These are phyloP conservation scores for Melanomma pulvis-pyrius DNA, from an alignment of 495 filamentous ascomycete genomes.

Conservation along the genomic window DNA sequence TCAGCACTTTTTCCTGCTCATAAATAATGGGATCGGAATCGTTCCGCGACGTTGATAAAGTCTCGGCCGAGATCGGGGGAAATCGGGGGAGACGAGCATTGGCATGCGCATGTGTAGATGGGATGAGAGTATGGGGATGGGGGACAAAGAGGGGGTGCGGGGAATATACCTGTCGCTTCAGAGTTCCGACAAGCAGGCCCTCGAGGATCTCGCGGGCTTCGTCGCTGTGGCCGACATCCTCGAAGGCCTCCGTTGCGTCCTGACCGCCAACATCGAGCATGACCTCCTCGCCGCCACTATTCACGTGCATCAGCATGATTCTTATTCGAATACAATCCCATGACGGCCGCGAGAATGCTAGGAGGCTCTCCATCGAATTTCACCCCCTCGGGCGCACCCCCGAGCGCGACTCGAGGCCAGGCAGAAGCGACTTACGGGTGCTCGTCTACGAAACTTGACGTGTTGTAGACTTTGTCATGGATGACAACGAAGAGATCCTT, in stretches of 20 bases:
- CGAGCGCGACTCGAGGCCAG: background rate
- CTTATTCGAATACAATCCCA: background rate
- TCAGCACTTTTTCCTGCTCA: background rate
- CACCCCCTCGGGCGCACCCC: too few relatives aligned
- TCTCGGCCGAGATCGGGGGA: slow-evolving; percentile 19
- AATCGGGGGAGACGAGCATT: slow-evolving; percentile 1
- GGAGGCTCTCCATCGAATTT: too few relatives aligned
- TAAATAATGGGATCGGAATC: slow-evolving; percentile 3
- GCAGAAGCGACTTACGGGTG: slow-evolving; percentile 72
- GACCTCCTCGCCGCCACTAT: slow-evolving; percentile 96
- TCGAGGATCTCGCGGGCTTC: slow-evolving; percentile 94
- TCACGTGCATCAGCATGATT: background rate
- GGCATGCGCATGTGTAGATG: slow-evolving; percentile 19
- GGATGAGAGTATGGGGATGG: slow-evolving; percentile 16
- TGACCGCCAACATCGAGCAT: slow-evolving; percentile 94
- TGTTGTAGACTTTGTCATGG: slow-evolving; percentile 95
- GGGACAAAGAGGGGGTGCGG: slow-evolving; percentile 9
- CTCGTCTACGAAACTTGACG: slow-evolving; percentile 89
- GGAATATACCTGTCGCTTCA: slow-evolving; percentile 80
- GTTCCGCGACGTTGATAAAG: slow-evolving; percentile 1
- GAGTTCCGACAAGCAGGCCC: slow-evolving; percentile 71
- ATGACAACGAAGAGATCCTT: slow-evolving; percentile 92
- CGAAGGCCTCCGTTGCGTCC: slow-evolving; percentile 97
- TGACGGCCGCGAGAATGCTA: background rate
- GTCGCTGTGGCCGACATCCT: slow-evolving; percentile 99